These are phyloP conservation scores for Triticum timopheevii DNA, from an alignment of 176 grass and related monocot species.

Conservation along the genomic window DNA sequence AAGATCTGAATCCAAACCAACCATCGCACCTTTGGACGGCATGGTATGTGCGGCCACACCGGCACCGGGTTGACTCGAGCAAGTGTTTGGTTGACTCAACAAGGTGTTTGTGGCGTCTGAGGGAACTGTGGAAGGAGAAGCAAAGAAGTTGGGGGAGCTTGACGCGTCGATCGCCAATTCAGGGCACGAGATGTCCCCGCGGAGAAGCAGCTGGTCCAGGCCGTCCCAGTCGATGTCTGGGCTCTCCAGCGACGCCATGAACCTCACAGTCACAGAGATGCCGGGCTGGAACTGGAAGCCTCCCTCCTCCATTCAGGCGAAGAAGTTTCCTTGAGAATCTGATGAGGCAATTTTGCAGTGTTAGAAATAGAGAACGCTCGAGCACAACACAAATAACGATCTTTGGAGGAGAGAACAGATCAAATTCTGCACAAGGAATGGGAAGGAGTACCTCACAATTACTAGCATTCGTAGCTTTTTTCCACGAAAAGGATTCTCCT, in stretches of 20 bases:
- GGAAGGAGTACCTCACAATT: too few relatives aligned
- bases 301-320: slow-evolving; percentile 60
- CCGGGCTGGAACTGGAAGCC: slow-evolving; percentile 23
- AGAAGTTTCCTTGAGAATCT: slow-evolving; percentile 39
- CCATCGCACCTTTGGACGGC: too few relatives aligned
- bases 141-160: slow-evolving; percentile 38
- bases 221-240: background rate
- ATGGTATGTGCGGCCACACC: too few relatives aligned
- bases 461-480: too few relatives aligned
- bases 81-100: too few relatives aligned
- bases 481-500: too few relatives aligned
- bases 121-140: slow-evolving; percentile 35
- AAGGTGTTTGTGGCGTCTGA: slow-evolving; percentile 26
- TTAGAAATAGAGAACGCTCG: too few relatives aligned
- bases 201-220: slow-evolving; percentile 29
- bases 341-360: slow-evolving; percentile 29
- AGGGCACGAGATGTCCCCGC: slow-evolving; percentile 34
- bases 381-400: too few relatives aligned
- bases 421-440: too few relatives aligned
- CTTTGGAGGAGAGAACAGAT: too few relatives aligned
- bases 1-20: slow-evolving; percentile 38
- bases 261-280: slow-evolving; percentile 23
- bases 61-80: too few relatives aligned
- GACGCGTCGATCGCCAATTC: slow-evolving; percentile 31
- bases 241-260: slow-evolving; percentile 40